These are phyloP conservation scores for Sedum album DNA, from an alignment of 164 flowering plant species.

Conservation along the genomic window DNA sequence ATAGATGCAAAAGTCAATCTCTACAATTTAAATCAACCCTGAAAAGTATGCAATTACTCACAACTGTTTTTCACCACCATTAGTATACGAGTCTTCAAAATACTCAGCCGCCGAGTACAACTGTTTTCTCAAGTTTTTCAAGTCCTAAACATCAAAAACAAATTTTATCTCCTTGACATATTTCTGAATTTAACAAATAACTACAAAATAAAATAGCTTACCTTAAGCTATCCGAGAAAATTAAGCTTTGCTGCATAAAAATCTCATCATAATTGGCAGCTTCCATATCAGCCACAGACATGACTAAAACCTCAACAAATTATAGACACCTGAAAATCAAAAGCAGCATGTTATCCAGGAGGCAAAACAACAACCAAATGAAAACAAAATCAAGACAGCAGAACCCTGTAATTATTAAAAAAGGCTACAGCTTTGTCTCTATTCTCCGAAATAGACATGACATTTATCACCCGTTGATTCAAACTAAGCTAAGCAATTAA, in stretches of 20 bases:
- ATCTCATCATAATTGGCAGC: constrained; percentile 68
- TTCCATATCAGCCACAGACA: constrained; percentile 24
- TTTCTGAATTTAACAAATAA: not conserved
- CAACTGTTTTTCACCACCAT: constrained; percentile 75
- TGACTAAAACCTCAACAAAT: not conserved
- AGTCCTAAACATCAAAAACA: constrained; percentile 43
- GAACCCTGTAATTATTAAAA: not conserved
- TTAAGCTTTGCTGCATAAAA: constrained; percentile 79
- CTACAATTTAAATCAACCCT: not conserved
- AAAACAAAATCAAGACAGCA: not conserved
- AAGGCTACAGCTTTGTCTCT: not conserved
- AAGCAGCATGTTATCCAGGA: not conserved
- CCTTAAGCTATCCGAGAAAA: constrained; percentile 89
- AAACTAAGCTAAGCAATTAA: not conserved
- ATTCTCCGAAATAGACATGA: not conserved
- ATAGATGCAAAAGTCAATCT: not conserved
- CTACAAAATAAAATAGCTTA: constrained; percentile 9
- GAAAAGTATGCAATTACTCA: constrained; percentile 24
- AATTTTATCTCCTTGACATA: not conserved
- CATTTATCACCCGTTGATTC: not conserved
- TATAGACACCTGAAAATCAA: not conserved
- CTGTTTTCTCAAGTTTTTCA: constrained; percentile 79
- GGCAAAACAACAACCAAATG: not conserved
- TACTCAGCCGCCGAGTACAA: constrained; percentile 93
- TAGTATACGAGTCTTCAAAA: constrained; percentile 75